Base-by-base conservation (phyloP, 208 protist species). In the Polymyxa betae region DNA sequence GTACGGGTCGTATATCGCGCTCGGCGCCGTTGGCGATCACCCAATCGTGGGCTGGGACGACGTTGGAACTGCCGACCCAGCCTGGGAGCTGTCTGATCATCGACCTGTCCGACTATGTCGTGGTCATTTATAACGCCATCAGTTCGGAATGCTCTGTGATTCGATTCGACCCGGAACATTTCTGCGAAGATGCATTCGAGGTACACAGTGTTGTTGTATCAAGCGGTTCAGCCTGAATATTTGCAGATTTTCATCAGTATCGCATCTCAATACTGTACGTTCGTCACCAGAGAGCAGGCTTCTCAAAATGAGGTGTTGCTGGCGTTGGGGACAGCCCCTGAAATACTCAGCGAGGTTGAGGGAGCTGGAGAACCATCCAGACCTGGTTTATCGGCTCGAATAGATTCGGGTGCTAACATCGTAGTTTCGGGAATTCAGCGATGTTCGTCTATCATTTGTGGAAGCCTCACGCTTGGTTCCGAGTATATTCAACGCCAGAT, bases 1-100 rank as follows among this genome's bases (percentile, higher is more conserved):
- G 49, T 60, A 29, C 49, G 49, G 49, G 12, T 24, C 49, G 49
- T 60, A 60, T 60, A 60, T n/a, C n/a, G n/a, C 24, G 5, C 12
- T 60, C 49, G 49, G 49, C 5, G 24, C 49, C 5, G 12, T 24
- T 29, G 5, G 49, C 5, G 49, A 5, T 60, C 5, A 5, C 24
- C 12, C 24, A 29, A 24, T 24, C 24, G 5, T 60, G 49, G 49
- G 24, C 12, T 60, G 49, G 24, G 5, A 29, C 5, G 12, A 29
- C 49, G 49, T 24, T 60, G 49, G 12, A 60, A 5, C 49, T 60
- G 49, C 49, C 49, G 24, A 29, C 49, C 49, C 12, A 60, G 5
- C 72, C 72, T 35, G 72, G n/a, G 5, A 82, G 35, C 16, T 82
- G 72, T 43, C 72, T 82, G 16, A 43, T 82, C n/a, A 82, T 82